A percentile compares a stretch with the other conserved stretches of the same genome.
phyloP scores from a whole-genome alignment of 176 grass and related monocot genomes.

The Eleusine indica region DNA sequence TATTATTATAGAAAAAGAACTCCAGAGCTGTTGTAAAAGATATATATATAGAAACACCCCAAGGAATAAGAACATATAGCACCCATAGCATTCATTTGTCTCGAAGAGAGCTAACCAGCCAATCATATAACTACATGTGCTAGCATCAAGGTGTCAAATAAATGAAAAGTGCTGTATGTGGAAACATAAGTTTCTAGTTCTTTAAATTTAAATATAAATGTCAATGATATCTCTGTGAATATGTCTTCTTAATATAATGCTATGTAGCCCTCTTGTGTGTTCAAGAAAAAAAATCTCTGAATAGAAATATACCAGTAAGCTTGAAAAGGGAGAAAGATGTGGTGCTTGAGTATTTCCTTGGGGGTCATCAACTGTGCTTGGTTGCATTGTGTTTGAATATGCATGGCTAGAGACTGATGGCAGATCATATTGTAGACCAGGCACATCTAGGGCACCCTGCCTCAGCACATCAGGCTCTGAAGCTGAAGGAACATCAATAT shows the following conservation, averaged over 20 bases:
- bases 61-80: background rate
- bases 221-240: background rate
- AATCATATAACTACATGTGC: background rate
- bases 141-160: slow-evolving; percentile 18
- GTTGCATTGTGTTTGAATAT: slow-evolving; percentile 59
- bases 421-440: slow-evolving; percentile 76
- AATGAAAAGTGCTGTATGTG: background rate
- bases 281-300: background rate
- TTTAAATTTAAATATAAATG: slow-evolving; percentile 10
- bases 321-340: slow-evolving; percentile 74
- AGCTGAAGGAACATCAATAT: slow-evolving; percentile 66
- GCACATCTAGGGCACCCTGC: slow-evolving; percentile 58
- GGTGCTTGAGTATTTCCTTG: slow-evolving; percentile 75
- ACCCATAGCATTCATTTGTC: slow-evolving; percentile 4
- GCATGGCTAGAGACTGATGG: slow-evolving; percentile 73
- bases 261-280: too few relatives aligned
- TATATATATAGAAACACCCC: background rate
- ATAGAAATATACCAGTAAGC: slow-evolving; percentile 68
- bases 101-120: background rate
- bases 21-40: background rate
- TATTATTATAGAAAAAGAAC: background rate
- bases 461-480: slow-evolving; percentile 74
- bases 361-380: slow-evolving; percentile 58
- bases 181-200: slow-evolving; percentile 9
- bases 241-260: too few relatives aligned